These are phyloP conservation scores for Penicillium subrubescens DNA, from an alignment of 495 filamentous ascomycete genomes.

Conservation along the genomic window DNA sequence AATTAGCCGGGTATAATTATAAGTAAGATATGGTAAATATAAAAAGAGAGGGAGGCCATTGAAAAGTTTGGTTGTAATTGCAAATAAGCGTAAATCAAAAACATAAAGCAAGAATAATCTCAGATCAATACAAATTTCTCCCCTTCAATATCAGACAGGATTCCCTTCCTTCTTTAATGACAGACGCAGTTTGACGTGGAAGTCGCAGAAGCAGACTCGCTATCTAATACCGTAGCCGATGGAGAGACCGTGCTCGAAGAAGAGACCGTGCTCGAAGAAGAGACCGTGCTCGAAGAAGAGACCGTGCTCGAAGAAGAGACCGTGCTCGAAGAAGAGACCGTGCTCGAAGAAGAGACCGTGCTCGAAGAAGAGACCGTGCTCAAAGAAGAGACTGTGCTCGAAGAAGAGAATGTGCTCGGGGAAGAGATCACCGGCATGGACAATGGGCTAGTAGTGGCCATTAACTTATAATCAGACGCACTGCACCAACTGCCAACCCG, in stretches of 20 bases:
- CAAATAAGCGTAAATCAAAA: too few relatives aligned
- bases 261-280: not conserved
- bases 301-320: not conserved
- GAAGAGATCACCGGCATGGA: not conserved
- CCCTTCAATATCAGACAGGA: too few relatives aligned
- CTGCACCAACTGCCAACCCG: slow-evolving; percentile 9
- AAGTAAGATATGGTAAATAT: too few relatives aligned
- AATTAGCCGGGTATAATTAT: too few relatives aligned
- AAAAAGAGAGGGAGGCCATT: too few relatives aligned
- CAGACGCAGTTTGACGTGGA: too few relatives aligned
- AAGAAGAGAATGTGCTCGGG: not conserved
- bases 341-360: not conserved
- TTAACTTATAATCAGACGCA: not conserved
- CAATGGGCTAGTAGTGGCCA: not conserved
- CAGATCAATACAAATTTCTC: too few relatives aligned
- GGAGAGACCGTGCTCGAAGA: not conserved
- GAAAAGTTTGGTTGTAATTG: too few relatives aligned
- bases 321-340: not conserved
- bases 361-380: not conserved
- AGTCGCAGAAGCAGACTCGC: too few relatives aligned
- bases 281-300: not conserved
- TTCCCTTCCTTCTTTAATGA: too few relatives aligned
- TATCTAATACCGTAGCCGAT: too few relatives aligned
- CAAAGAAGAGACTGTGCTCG: not conserved
- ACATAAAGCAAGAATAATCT: too few relatives aligned